Conservation (phyloP, 2,329 filamentous ascomycete species). For the Penicillium sp. region DNA sequence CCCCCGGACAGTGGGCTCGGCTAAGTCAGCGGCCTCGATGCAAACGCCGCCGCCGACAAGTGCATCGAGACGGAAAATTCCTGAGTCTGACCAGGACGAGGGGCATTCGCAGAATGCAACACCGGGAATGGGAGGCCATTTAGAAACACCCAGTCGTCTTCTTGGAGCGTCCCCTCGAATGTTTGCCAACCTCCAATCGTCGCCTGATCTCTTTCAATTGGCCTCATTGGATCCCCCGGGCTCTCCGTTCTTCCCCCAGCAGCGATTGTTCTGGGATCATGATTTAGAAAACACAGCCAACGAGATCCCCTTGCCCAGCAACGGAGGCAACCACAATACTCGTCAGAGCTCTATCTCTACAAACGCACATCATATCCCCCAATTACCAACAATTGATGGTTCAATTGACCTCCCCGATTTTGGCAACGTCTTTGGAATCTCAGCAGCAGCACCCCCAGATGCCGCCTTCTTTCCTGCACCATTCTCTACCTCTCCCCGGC, state of each 20-base stretch:
- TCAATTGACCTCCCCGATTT: conserved; percentile 38
- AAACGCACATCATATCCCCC: conserved; percentile 30
- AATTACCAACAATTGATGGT: conserved; percentile 38
- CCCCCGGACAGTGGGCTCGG: conserved; percentile 35
- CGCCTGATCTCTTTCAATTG: conserved; percentile 57
- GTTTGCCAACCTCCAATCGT: conserved; percentile 56
- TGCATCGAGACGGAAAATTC: conserved; percentile 52
- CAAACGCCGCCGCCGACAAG: conserved; percentile 63
- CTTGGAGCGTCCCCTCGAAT: conserved; percentile 48
- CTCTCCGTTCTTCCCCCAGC: conserved; percentile 58
- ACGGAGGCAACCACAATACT: conserved; percentile 19
- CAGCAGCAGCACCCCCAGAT: conserved; percentile 33
- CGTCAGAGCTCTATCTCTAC: conserved; percentile 27
- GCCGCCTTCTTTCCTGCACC: conserved; percentile 43
- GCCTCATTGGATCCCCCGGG: conserved; percentile 53
- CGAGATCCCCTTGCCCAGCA: conserved; percentile 18
- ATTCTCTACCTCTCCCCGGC: conserved; percentile 48
- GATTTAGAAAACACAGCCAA: conserved; percentile 29
- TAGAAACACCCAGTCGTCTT: conserved; percentile 47
- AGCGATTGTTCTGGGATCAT: conserved; percentile 52
- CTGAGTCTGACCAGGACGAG: conserved; percentile 29
- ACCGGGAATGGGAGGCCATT: conserved; percentile 32
- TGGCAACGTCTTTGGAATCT: conserved; percentile 29
- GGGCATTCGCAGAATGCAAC: conserved; percentile 24
- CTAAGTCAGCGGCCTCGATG: conserved; percentile 51